Conservation (phyloP, 306 rosid species). For the Begonia fuchsioides region DNA sequence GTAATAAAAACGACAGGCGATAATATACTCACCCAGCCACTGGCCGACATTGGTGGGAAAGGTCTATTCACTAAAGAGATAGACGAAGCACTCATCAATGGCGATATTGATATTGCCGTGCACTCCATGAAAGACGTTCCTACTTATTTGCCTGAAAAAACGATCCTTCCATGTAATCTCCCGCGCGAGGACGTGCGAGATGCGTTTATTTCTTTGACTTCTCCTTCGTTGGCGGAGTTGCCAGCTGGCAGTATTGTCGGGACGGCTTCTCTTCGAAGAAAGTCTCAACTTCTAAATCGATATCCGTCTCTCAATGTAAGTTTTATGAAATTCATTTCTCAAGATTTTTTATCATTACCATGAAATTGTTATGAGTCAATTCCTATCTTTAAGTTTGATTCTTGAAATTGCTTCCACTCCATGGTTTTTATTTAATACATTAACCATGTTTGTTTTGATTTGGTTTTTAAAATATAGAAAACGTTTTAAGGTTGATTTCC, state of each 20-base stretch:
- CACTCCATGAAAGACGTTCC: conserved; percentile 97
- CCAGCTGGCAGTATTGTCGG: conserved; percentile 63
- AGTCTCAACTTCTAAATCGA: conserved; percentile 72
- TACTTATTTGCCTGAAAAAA: conserved; percentile 63
- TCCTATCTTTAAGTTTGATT: no score
- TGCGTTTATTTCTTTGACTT: conserved; percentile 67
- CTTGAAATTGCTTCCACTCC: no score
- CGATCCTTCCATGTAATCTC: conserved; percentile 76
- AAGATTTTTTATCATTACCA: no score
- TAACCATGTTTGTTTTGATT: no score
- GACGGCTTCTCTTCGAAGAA: conserved; percentile 82
- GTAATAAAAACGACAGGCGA: conserved; percentile 87
- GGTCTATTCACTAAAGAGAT: conserved; percentile 89
- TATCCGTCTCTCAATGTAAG: conserved; percentile 66
- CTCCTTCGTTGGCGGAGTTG: conserved; percentile 52
- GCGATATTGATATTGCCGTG: conserved; percentile 73
- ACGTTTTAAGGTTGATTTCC: no score
- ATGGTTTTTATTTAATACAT: no score
- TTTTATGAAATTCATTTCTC: neutral
- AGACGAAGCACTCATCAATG: conserved; percentile 67
- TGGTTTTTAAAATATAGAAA: no score
- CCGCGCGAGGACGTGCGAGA: conserved; percentile 83
- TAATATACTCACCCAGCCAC: conserved; percentile 62
- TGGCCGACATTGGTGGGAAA: conserved; percentile 89
- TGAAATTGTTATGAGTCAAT: no score